Conservation (phyloP, 208 protist genomes). For the Leishmania braziliensis region DNA sequence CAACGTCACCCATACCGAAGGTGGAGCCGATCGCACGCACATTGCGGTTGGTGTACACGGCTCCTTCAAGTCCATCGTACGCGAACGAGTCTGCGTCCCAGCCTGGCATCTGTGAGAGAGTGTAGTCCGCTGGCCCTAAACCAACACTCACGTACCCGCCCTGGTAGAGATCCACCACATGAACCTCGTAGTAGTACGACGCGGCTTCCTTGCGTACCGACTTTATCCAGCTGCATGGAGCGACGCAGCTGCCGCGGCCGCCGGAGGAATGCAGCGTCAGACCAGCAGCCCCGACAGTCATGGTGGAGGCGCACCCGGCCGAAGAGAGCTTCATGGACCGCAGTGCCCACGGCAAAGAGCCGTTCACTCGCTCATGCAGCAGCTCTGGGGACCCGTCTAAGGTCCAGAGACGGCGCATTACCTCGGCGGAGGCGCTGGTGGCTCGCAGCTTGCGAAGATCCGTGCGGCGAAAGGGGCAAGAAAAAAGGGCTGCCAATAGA, state of each 20-base stretch:
- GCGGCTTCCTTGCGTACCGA: conserved; percentile 8
- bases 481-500: conserved; percentile 64
- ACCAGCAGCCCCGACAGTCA: conserved; percentile 59
- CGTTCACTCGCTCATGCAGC: conserved; percentile 54
- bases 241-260: conserved; percentile 72
- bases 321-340: conserved; percentile 49
- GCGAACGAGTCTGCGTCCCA: conserved; percentile 79
- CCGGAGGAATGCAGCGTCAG: conserved; percentile 53
- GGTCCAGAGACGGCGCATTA: conserved; percentile 31
- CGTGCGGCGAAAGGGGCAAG: conserved; percentile 51
- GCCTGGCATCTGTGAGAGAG: conserved; percentile 80
- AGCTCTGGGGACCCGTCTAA: conserved; percentile 5
- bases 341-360: conserved; percentile 43
- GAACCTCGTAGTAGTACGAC: conserved; percentile 87
- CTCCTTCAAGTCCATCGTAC: conserved; percentile 74
- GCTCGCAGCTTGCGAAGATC: conserved; percentile 65
- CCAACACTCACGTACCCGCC: conserved; percentile 72
- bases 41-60: conserved; percentile 59
- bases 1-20: conserved; percentile 78
- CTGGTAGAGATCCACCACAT: conserved; percentile 69
- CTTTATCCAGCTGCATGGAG: conserved; percentile 52
- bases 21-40: conserved; percentile 55
- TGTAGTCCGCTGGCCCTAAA: conserved; percentile 77
- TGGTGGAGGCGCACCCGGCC: conserved; percentile 38
- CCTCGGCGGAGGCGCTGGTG: conserved; percentile 18